Conservation (phyloP, 2,329 filamentous ascomycete genomes). For the Ophidiomyces ophidiicola region DNA sequence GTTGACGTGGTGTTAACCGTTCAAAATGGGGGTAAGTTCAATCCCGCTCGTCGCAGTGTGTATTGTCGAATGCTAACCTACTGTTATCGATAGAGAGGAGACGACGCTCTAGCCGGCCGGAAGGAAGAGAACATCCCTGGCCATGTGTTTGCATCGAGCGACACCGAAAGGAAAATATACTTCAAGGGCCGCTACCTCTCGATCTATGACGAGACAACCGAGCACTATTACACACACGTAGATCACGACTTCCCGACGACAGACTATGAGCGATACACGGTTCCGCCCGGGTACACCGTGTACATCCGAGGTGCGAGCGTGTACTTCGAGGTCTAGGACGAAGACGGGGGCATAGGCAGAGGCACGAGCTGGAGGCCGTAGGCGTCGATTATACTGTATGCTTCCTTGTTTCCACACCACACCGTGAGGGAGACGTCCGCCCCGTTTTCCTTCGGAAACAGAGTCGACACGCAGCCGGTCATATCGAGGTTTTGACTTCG, state of each 20-base stretch:
- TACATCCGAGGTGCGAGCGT: conserved; percentile 11
- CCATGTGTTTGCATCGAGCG: conserved; percentile 7
- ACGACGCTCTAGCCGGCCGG: conserved; percentile 4
- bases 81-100: conserved; percentile 8
- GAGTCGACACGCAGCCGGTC: conserved; percentile 11
- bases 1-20: too few species aligned
- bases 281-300: conserved; percentile 9
- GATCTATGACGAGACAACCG: conserved; percentile 8
- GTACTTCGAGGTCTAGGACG: conserved; percentile 9
- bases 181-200: conserved; percentile 12
- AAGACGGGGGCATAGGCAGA: conserved; percentile 1
- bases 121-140: conserved; percentile 12
- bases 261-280: conserved; percentile 8
- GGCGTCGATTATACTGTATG: conserved; percentile 7
- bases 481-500: conserved; percentile 3
- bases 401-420: conserved; percentile 10
- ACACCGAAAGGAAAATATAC: conserved; percentile 8
- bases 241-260: neutral
- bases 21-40: too few species aligned
- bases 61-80: too few species aligned
- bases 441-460: conserved; percentile 10
- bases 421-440: conserved; percentile 12
- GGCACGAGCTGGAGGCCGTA: conserved; percentile 5
- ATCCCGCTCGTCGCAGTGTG: too few species aligned
- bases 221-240: neutral